A percentile compares a stretch with the other conserved stretches of the same genome.
phyloP scores from a whole-genome alignment of 257 asterid genomes.

The Fraxinus pennsylvanica region DNA sequence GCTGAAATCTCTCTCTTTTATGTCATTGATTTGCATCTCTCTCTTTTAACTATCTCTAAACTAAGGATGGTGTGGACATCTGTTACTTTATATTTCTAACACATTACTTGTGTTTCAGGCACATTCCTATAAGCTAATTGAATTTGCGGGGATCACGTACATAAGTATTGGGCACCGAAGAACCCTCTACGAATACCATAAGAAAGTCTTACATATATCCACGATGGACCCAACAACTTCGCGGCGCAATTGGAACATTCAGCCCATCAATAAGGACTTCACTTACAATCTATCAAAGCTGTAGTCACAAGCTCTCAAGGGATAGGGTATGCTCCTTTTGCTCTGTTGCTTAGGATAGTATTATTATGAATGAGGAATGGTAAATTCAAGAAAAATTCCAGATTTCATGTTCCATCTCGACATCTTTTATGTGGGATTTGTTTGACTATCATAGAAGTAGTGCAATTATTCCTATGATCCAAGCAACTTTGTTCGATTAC shows the following conservation, averaged over 20 bases:
- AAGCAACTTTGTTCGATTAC: neutral
- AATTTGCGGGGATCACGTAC: constrained; percentile 66
- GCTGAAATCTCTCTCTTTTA: neutral
- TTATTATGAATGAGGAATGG: neutral
- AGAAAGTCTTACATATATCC: constrained; percentile 42
- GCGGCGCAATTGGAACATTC: constrained; percentile 55
- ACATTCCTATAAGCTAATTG: constrained; percentile 53
- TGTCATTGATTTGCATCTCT: neutral
- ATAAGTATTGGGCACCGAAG: constrained; percentile 74
- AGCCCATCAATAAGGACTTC: constrained; percentile 43
- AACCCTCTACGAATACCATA: constrained; percentile 58
- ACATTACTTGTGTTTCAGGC: constrained; percentile 49
- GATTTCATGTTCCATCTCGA: neutral
- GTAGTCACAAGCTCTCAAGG: constrained; percentile 22
- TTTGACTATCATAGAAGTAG: neutral
- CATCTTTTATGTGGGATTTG: neutral
- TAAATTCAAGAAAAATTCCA: neutral
- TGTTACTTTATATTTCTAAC: constrained; percentile 13
- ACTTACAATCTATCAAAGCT: constrained; percentile 32
- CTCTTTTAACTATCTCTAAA: neutral
- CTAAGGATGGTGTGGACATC: constrained; percentile 15
- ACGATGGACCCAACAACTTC: constrained; percentile 38
- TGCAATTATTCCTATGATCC: neutral
- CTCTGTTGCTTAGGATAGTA: constrained; percentile 16
- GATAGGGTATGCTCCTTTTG: constrained; percentile 4